phyloP scores from a whole-genome alignment of 164 flowering plant species.

The Vitis amurensis region DNA sequence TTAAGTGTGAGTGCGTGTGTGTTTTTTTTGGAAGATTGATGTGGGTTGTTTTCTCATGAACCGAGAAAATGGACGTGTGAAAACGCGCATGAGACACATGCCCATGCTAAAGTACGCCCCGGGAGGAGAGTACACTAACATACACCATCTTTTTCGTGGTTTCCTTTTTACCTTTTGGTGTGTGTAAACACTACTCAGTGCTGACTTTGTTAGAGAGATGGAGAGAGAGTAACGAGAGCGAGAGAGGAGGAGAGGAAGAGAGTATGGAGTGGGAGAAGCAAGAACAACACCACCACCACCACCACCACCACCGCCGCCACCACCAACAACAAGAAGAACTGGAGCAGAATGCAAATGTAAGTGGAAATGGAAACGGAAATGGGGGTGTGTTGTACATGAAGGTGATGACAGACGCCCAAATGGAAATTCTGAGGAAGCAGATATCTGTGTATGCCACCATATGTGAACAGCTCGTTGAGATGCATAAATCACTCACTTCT shows the following conservation, averaged over 20 bases:
- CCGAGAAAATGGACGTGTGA: not conserved
- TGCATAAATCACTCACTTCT: constrained; percentile 71
- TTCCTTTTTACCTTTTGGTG: not conserved
- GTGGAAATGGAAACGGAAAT: constrained; percentile 9
- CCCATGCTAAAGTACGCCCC: not conserved
- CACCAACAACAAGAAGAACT: not conserved
- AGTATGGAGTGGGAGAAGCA: constrained; percentile 35
- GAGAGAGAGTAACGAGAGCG: not conserved
- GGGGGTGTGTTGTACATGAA: constrained; percentile 47
- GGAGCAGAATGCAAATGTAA: constrained; percentile 10
- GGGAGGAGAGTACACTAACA: not conserved
- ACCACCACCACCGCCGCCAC: not conserved
- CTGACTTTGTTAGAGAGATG: constrained; percentile 1
- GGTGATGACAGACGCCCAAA: constrained; percentile 90
- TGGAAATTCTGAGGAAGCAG: constrained; percentile 71
- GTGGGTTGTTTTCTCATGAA: too few species aligned
- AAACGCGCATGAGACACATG: constrained; percentile 1
- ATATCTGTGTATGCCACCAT: constrained; percentile 80
- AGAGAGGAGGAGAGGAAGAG: not conserved
- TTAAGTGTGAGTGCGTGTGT: too few species aligned
- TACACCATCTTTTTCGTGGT: not conserved
- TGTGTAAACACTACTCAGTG: not conserved
- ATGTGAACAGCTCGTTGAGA: constrained; percentile 83
- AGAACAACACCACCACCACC: constrained; percentile 14
- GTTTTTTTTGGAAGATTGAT: too few species aligned